Conservation (phyloP, 2,329 filamentous ascomycete species). For the Epichloe typhina region DNA sequence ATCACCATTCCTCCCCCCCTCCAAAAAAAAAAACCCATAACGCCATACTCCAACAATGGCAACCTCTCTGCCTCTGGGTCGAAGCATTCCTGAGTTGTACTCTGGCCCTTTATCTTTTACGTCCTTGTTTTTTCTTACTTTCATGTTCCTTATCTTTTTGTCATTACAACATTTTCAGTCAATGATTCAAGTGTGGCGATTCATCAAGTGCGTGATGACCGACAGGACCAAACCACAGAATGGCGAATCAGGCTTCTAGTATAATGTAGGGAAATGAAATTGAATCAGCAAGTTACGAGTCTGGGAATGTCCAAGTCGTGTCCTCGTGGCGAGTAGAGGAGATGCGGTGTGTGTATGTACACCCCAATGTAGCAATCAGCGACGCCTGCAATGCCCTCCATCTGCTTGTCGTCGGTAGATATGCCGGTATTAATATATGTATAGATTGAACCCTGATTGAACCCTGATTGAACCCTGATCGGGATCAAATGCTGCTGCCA, state of each 20-base stretch:
- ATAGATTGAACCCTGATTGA: no score
- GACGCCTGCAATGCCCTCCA: no score
- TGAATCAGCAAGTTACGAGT: background rate
- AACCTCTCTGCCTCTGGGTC: background rate
- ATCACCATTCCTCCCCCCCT: background rate
- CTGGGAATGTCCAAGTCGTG: no score
- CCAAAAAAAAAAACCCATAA: background rate
- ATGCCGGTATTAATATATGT: no score
- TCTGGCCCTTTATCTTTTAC: background rate
- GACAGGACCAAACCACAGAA: background rate
- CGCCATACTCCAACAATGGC: background rate
- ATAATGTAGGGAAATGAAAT: background rate
- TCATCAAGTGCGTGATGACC: background rate
- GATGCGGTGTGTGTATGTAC: no score
- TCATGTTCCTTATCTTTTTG: background rate
- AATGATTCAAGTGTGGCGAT: no score
- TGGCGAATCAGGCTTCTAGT: background rate
- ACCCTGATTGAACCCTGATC: no score
- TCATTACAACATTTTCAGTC: background rate
- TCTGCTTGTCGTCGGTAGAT: no score
- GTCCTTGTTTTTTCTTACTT: background rate
- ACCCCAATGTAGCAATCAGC: no score
- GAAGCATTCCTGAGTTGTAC: background rate
- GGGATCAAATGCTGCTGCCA: no score
- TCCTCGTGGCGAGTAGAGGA: no score